Evolutionary conservation across 306 rosid genomes (phyloP).

Genomic region (Acacia melanoxylon): DNA sequence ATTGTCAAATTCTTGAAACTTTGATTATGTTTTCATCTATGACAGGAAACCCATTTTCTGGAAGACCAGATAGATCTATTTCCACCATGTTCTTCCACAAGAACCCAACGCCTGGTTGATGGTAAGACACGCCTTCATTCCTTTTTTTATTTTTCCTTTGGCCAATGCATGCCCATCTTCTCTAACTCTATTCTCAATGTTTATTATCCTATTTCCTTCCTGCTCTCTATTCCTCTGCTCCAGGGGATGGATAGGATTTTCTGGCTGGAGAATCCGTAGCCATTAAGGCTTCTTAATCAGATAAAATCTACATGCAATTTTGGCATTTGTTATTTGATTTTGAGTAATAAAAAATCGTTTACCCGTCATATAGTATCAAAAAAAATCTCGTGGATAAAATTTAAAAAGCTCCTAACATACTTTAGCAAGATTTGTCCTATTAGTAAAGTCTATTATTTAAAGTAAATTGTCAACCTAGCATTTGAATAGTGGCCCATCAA

Average conservation of each 20-base stretch:
- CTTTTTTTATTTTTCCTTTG: not conserved
- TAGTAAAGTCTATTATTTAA: not conserved
- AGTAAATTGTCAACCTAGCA: conserved; percentile 31
- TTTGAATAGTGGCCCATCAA: not conserved
- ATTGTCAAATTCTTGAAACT: not conserved
- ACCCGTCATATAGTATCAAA: not conserved
- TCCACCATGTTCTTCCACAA: not conserved
- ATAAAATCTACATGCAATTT: not conserved
- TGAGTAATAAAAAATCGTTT: not conserved
- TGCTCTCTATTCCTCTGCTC: not conserved
- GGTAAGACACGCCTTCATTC: conserved; percentile 9
- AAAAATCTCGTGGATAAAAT: not conserved
- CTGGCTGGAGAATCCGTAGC: not conserved
- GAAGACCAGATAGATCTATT: conserved; percentile 21
- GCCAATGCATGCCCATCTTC: not conserved
- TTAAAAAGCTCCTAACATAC: not conserved
- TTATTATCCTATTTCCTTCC: not conserved
- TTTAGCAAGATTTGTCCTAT: not conserved
- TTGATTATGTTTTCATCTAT: not conserved
- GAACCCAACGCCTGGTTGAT: not conserved
- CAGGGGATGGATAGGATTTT: not conserved
- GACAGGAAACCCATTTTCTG: conserved; percentile 5
- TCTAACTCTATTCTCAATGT: not conserved
- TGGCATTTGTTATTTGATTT: not conserved
- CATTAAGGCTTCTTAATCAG: not conserved